A percentile compares a stretch with the other conserved stretches of the same genome.
Conservation (phyloP, 306 rosid genomes). For the Trichosanthes truncata region DNA sequence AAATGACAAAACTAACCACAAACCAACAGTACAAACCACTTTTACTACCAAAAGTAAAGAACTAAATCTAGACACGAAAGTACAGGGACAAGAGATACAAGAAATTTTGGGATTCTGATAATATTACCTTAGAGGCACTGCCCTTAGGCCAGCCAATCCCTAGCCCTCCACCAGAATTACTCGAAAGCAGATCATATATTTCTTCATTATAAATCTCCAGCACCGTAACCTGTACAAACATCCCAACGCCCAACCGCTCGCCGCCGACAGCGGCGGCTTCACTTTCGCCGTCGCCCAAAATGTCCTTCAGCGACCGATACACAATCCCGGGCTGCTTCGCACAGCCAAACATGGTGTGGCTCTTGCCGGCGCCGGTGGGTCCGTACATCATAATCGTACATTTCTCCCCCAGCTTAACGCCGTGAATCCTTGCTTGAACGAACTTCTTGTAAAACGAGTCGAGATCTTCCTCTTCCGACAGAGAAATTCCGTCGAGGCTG, state of each 20-base stretch:
- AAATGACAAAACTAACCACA: too few relatives aligned
- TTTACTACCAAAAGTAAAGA: neutral
- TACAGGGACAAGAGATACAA: neutral
- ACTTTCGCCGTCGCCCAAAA: constrained; percentile 50
- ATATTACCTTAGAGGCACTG: constrained; percentile 60
- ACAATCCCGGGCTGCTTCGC: constrained; percentile 85
- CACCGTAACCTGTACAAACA: constrained; percentile 87
- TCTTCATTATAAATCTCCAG: constrained; percentile 97
- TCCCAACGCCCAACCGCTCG: constrained; percentile 27
- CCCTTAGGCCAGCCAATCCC: constrained; percentile 88
- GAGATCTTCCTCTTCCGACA: constrained; percentile 74
- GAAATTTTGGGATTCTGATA: neutral
- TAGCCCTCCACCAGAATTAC: constrained; percentile 62
- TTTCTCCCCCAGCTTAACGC: constrained; percentile 74
- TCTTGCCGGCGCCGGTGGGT: constrained; percentile 96
- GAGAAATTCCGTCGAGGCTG: constrained; percentile 83
- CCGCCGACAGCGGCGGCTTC: constrained; percentile 17
- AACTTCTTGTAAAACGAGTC: constrained; percentile 58
- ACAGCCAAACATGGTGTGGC: constrained; percentile 94
- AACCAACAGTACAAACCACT: neutral
- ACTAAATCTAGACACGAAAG: neutral
- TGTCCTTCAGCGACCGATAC: constrained; percentile 69
- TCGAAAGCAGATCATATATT: constrained; percentile 71
- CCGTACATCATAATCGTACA: constrained; percentile 98
- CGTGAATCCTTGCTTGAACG: constrained; percentile 67